These are phyloP conservation scores for Caloboletus inedulis DNA, from an alignment of 1,284 basidiomycete species.

Conservation along the genomic window DNA sequence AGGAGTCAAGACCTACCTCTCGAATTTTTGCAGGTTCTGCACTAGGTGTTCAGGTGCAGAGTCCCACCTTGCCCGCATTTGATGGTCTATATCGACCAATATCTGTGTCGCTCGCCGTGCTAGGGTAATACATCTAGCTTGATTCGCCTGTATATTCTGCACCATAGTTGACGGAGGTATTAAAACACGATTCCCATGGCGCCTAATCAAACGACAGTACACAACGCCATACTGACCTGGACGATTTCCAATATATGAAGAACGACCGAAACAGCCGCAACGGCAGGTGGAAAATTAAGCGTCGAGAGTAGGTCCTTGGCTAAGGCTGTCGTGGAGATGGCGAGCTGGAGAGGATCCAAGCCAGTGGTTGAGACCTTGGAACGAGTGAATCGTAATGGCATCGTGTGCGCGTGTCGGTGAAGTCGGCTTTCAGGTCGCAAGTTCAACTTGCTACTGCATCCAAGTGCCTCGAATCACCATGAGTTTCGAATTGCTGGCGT, in stretches of 20 bases:
- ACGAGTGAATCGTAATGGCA: conserved; percentile 31
- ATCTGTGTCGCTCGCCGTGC: conserved; percentile 45
- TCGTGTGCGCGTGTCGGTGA: background rate
- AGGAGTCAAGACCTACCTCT: conserved; percentile 33
- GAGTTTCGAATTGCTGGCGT: background rate
- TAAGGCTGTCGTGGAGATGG: conserved; percentile 22
- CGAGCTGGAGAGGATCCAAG: conserved; percentile 26
- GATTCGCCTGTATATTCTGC: conserved; percentile 35
- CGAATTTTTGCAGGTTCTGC: conserved; percentile 44
- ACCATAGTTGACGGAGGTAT: background rate
- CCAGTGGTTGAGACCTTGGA: conserved; percentile 19
- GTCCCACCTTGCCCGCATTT: conserved; percentile 48
- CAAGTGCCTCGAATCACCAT: background rate
- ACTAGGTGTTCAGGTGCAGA: conserved; percentile 42
- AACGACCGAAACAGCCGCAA: conserved; percentile 40
- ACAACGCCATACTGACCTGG: conserved; percentile 35
- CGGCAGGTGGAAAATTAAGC: conserved; percentile 44
- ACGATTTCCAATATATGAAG: conserved; percentile 47
- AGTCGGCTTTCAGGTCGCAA: background rate
- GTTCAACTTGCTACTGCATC: background rate
- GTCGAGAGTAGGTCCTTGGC: conserved; percentile 24
- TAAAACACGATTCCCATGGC: background rate
- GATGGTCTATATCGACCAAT: conserved; percentile 43
- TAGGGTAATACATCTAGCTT: conserved; percentile 41
- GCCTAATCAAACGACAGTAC: background rate